Percentiles rank a stretch among this genome's conserved stretches.
These are phyloP conservation scores for Veloboletus limbatus DNA, from an alignment of 1,284 basidiomycete species.

Conservation along the genomic window DNA sequence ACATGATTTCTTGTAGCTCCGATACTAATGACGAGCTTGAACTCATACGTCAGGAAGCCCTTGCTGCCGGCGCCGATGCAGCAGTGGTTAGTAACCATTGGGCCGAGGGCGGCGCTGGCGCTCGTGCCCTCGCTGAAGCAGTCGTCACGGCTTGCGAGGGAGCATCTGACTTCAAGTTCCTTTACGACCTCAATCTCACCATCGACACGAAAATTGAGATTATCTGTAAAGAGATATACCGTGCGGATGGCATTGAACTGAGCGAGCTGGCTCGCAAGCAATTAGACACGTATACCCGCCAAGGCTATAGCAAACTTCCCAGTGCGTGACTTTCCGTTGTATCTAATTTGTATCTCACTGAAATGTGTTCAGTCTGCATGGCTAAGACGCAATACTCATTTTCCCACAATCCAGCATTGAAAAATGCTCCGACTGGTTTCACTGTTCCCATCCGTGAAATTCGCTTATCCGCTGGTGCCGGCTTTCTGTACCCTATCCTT, in stretches of 20 bases:
- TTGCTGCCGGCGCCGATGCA: constrained; percentile 89
- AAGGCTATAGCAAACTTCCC: constrained; percentile 80
- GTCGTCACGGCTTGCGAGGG: constrained; percentile 84
- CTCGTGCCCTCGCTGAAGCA: constrained; percentile 82
- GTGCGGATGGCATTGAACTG: constrained; percentile 85
- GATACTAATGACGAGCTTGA: constrained; percentile 91
- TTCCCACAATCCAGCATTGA: constrained; percentile 90
- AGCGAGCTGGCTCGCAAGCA: constrained; percentile 83
- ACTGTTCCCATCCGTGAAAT: constrained; percentile 91
- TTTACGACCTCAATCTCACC: constrained; percentile 82
- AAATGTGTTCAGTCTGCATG: constrained; percentile 74
- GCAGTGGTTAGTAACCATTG: constrained; percentile 97
- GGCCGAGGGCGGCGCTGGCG: constrained; percentile 91
- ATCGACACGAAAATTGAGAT: constrained; percentile 87
- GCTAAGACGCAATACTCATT: constrained; percentile 98
- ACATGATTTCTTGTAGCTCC: constrained; percentile 48
- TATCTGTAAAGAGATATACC: constrained; percentile 89
- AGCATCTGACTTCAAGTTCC: constrained; percentile 82
- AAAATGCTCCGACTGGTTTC: constrained; percentile 89
- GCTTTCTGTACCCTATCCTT: constrained; percentile 93
- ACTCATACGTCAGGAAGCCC: constrained; percentile 78
- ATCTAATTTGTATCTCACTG: constrained; percentile 6
- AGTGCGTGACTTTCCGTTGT: constrained; percentile 50
- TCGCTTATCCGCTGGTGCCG: constrained; percentile 88
- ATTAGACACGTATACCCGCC: constrained; percentile 88